Percentiles rank a stretch among this genome's conserved stretches.
Evolutionary conservation across 2,329 filamentous ascomycete species (phyloP).

Genomic region (Pseudogymnoascus sp.): DNA sequence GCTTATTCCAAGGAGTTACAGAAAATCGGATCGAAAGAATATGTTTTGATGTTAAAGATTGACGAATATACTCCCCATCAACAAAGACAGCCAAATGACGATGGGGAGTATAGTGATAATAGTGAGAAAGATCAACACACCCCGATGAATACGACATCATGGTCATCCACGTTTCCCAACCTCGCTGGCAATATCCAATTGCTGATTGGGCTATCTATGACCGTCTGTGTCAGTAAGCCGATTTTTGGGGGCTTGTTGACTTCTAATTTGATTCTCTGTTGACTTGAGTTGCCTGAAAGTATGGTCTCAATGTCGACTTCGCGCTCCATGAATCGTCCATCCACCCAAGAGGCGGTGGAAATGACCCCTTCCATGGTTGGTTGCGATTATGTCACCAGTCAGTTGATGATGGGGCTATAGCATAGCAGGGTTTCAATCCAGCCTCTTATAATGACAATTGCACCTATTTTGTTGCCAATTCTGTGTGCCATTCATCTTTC

Average conservation of each 20-base stretch:
- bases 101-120: slow-evolving; percentile 8
- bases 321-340: slow-evolving; percentile 4
- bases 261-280: not conserved
- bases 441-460: not conserved
- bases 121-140: slow-evolving; percentile 40
- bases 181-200: slow-evolving; percentile 75
- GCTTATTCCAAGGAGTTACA: slow-evolving; percentile 8
- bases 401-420: not conserved
- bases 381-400: not conserved
- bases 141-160: slow-evolving; percentile 82
- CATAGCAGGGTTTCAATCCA: not conserved
- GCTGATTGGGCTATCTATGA: slow-evolving; percentile 67
- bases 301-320: slow-evolving; percentile 4
- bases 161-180: slow-evolving; percentile 59
- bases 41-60: slow-evolving; percentile 10
- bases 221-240: slow-evolving; percentile 71
- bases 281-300: not conserved
- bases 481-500: not conserved
- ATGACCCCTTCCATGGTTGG: not conserved
- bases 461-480: not conserved
- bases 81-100: not conserved
- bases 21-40: not conserved
- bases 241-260: slow-evolving; percentile 42
- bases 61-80: not conserved
- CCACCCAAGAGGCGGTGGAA: not conserved